Base-by-base conservation (phyloP, 768 basidiomycete genomes). In the Hemileccinum rubropunctum region DNA sequence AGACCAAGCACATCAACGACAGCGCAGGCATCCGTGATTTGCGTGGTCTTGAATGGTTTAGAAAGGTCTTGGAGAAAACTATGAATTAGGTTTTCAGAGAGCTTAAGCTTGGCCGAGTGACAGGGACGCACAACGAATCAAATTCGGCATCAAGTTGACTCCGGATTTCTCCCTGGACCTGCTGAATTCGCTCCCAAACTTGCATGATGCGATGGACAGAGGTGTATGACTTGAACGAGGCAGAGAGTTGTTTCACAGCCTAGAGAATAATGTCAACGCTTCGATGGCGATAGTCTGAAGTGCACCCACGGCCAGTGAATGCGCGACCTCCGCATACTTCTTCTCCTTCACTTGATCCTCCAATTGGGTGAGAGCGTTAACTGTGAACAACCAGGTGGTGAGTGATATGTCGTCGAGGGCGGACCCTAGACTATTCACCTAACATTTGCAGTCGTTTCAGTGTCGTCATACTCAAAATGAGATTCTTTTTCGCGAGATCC, bases 401-500 rank as follows among this genome's bases (percentile, higher is more conserved):
- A 47, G 35, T 38, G 12, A 12, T 42, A 23, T 13, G 42, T 12
- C 11, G 0, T 13, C 41, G 13, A 39, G 23, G 39, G 26, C 5
- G 18, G 49, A 18, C 4, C 3, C n/a, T 36, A 43, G 34, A 37
- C 23, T 33, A 70, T 84, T 39, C 58, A 95, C 95, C 90, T 18
- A 99, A 78, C 92, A 97, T 97, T 64, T 93, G 92, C 62, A 98
- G 74, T 49, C 93, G 74, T 69, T 91, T 93, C 59, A 98, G 69
- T 2, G 85, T 86, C 6, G 89, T 95, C 82, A 98, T 94, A 59
- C 89, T 91, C 21, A 81, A 71, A 17, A 90, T 86, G 43, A 99
- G 78, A 62, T 98, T 97, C 71, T 84, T 86, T 79, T 98, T 98
- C 15, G 92, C 94, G 32, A 89, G 72, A 66, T 98, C 97, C 28